Base-by-base conservation (phyloP, 192 early-diverging fungal genomes). In the Entophlyctis luteolus region DNA sequence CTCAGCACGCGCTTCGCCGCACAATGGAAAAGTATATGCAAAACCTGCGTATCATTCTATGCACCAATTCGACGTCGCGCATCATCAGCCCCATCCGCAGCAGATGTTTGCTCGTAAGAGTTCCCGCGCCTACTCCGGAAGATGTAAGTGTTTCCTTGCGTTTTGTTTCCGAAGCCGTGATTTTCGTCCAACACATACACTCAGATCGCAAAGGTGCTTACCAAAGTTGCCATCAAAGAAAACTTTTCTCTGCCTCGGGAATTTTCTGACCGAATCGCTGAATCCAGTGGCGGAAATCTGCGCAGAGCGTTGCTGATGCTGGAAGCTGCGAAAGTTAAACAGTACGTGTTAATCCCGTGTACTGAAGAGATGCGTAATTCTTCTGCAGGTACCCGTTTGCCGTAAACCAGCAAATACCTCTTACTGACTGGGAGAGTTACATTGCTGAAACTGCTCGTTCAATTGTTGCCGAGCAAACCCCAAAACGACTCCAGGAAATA, bases 11-110 rank as follows among this genome's bases (percentile, higher is more conserved):
- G 27, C 84, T 99, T 57, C 87, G 97, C 57, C 82, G 97, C n/a
- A 99, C 97, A 2, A 99, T 99, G 97, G 97, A 99, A 77, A 98
- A 97, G 79, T 98, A 99, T 75, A 93, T 92, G 84, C 72, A 70
- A 56, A 96, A 94, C 74, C 77, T 98, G 57, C 88, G 97, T 23
- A 78, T 99, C 37, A 93, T 99, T 63, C 72, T 99, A 62, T 96
- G 94, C 75, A 90, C 89, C 63, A 93, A 89, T 53, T 87, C 86
- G 22, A 91, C 93, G 0, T 89, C 87, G 42, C 93, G 91, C 74
- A 93, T 99, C 72, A 96, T 98, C 71, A 70, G 82, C 22, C 95
- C 97, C 1, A 90, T 99, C 58, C 86, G 92, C 46, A 93, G 90
- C 62, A 82, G 97, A 55, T 99, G 97, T 55, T 73, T 98, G 54